Percentiles rank a stretch among this genome's conserved stretches.
Evolutionary conservation across 108 stramenopile genomes (phyloP).

Genomic region (Pseudonitzschia multiseries): DNA sequence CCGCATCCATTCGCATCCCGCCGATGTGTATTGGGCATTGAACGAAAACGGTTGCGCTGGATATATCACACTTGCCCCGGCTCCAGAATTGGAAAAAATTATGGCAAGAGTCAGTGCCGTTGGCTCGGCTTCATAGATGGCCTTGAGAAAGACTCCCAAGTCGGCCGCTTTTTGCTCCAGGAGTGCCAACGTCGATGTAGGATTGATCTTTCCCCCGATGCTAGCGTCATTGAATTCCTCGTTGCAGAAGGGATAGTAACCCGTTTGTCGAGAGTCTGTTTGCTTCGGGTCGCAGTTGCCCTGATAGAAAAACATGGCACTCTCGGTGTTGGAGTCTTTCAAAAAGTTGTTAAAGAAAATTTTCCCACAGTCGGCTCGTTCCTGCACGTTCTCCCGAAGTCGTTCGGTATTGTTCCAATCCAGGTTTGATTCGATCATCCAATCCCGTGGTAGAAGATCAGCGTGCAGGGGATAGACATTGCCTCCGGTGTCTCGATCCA

Average conservation of each 20-base stretch:
- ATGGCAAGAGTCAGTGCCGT: constrained; percentile 30
- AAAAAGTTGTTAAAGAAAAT: not conserved
- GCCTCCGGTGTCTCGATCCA: constrained; percentile 32
- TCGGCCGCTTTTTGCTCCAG: constrained; percentile 40
- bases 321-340: constrained; percentile 5
- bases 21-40: constrained; percentile 27
- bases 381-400: constrained; percentile 5
- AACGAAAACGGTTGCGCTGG: constrained; percentile 28
- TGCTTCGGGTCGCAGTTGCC: constrained; percentile 53
- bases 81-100: constrained; percentile 53
- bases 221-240: constrained; percentile 46
- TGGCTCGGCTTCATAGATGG: constrained; percentile 51
- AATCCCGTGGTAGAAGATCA: constrained; percentile 47
- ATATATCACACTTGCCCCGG: constrained; percentile 42
- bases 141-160: constrained; percentile 42
- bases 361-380: not conserved
- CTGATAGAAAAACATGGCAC: constrained; percentile 42
- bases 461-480: constrained; percentile 44
- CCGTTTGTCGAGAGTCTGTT: constrained; percentile 14
- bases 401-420: not conserved
- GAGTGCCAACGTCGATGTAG: constrained; percentile 28
- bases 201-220: constrained; percentile 42
- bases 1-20: constrained; percentile 64
- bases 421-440: constrained; percentile 25
- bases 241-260: constrained; percentile 46